phyloP scores from a whole-genome alignment of 768 basidiomycete genomes.

The Cystofilobasidium capitatum region DNA sequence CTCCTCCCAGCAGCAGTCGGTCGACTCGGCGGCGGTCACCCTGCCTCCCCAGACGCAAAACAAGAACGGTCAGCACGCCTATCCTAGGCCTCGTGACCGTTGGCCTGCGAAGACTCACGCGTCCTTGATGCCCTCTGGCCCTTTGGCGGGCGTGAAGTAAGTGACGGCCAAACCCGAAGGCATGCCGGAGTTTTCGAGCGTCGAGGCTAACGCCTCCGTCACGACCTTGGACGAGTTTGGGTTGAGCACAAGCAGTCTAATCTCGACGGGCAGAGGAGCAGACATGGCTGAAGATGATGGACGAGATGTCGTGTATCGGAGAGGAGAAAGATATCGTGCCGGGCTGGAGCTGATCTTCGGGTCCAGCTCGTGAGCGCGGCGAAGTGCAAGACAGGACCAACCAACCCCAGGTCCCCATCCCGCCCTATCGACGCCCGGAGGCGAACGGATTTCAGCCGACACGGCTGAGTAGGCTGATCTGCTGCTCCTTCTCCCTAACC shows the following conservation, averaged over 20 bases:
- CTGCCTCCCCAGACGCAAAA: neutral
- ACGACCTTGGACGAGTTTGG: conserved; percentile 30
- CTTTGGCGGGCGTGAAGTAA: conserved; percentile 28
- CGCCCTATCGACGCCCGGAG: no score
- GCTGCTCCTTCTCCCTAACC: no score
- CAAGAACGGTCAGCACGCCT: no score
- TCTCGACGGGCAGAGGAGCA: neutral
- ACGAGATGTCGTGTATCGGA: no score
- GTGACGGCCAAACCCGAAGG: conserved; percentile 6
- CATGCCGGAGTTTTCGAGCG: conserved; percentile 19
- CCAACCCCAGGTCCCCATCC: no score
- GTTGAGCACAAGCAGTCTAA: conserved; percentile 30
- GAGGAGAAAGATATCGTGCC: no score
- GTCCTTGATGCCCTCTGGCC: conserved; percentile 27
- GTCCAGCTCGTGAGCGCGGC: no score
- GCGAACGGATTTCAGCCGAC: no score
- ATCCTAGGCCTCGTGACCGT: neutral
- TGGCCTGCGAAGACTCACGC: neutral
- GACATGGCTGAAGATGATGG: neutral
- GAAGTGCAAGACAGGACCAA: no score
- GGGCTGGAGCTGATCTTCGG: no score
- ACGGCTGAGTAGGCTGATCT: no score
- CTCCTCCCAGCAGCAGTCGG: conserved; percentile 28
- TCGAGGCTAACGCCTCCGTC: conserved; percentile 22
- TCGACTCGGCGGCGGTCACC: conserved; percentile 23